Evolutionary conservation across 1,284 basidiomycete species (phyloP), one percentile per base, ranked within the genome.

Genomic region (Mycosarcoma mackinlayi): DNA sequence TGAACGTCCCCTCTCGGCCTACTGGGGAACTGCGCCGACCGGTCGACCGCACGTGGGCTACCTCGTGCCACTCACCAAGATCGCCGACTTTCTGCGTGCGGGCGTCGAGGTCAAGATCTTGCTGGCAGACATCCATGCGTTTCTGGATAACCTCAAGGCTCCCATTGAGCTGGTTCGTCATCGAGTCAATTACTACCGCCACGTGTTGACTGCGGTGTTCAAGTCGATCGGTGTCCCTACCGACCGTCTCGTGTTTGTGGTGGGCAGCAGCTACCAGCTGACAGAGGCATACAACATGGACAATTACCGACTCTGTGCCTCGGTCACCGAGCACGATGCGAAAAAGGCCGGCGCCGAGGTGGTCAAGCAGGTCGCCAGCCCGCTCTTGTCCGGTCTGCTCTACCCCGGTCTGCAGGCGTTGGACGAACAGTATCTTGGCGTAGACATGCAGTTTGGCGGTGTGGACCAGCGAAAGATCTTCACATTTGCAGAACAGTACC

Each of bases 391-490:
- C 73, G 94, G 93, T 4, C 84, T 99, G 64, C 87, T 99, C 66
- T 99, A 99, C 87, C 95, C 95, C 0, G 93, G 94, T 31, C 84
- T 99, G 33, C 96, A 99, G 81, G 94, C 95, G 13, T 87, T 99
- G 23, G 96, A 99, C 78, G 96, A 99, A 84, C 89, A 98, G 85
- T 97, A 98, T 86, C 88, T 99, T 23, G 92, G 87, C 18, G 91
- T 92, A 23, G 94, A 98, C 83, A 95, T 98, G 85, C 96, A 99
- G 83, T 99, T 99, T 73, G 96, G 96, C 27, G 95, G 96, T 65
- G 90, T 94, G 8, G 96, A 99, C 82, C 95, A 96, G 92, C 90
- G 96, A 59, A 98, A 99, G 86, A 98, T 98, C 84, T 98, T 98
- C 85, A 97, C 93, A 30, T 95, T 95, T 82, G 95, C 96, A 9